These are phyloP conservation scores for Monilinia aucupariae DNA, from an alignment of 2,329 filamentous ascomycete genomes.

Conservation along the genomic window DNA sequence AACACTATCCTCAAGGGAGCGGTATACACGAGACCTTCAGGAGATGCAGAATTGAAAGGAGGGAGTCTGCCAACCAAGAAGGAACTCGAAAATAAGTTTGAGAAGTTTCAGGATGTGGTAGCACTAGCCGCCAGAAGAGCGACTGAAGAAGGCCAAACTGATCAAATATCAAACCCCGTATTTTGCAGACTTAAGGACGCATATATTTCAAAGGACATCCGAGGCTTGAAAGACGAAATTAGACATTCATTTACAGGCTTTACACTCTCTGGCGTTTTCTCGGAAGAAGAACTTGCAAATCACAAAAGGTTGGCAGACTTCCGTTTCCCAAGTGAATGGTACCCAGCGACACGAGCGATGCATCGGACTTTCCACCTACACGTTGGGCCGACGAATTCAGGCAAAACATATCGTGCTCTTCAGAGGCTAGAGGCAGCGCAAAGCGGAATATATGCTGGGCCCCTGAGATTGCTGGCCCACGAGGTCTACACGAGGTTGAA, in stretches of 20 bases:
- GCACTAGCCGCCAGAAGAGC: constrained; percentile 17
- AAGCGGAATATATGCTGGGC: constrained; percentile 83
- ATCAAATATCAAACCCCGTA: constrained; percentile 23
- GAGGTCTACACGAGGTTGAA: constrained; percentile 88
- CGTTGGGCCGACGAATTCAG: constrained; percentile 94
- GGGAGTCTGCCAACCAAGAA: background rate
- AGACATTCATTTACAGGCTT: constrained; percentile 53
- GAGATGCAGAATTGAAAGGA: background rate
- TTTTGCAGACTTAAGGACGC: constrained; percentile 46
- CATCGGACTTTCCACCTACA: constrained; percentile 85
- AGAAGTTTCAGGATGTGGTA: background rate
- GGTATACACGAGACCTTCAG: too few species aligned
- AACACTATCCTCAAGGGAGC: background rate
- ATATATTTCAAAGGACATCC: constrained; percentile 49
- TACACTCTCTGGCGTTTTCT: constrained; percentile 42
- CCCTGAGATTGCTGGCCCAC: constrained; percentile 80
- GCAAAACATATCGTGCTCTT: constrained; percentile 93
- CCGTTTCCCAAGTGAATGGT: constrained; percentile 90
- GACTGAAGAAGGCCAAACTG: constrained; percentile 14
- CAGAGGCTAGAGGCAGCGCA: constrained; percentile 73
- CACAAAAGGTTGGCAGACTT: constrained; percentile 71
- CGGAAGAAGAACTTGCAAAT: constrained; percentile 24
- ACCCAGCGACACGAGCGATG: constrained; percentile 71
- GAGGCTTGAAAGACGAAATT: constrained; percentile 52
- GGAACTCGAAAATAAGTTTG: background rate